Base-by-base conservation (phyloP, 2,329 filamentous ascomycete species). In the Fusarium zealandicum region DNA sequence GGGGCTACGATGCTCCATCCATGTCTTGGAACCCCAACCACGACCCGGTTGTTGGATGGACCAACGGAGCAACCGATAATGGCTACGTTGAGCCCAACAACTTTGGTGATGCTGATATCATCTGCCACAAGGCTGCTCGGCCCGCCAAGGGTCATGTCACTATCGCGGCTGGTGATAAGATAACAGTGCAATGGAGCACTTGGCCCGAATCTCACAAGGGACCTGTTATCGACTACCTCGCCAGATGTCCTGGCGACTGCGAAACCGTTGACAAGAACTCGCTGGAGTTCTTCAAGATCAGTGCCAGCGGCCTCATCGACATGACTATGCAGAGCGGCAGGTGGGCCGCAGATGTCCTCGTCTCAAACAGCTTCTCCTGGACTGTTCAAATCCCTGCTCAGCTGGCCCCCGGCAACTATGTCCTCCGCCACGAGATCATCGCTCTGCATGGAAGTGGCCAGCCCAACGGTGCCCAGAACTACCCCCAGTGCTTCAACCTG, bases 201-300 rank as follows among this genome's bases (percentile, higher is more conserved):
- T 80, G 77, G 78, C 75, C 77, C 31, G 71, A 71, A 1, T 70
- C 67, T 6, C 79, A 81, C 67, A 60, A 75, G 28, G 76, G 81
- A 0, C 85, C 86, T 8, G 80, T 89, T 63, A 78, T 89, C 58
- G 81, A 81, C 70, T 89, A 88, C 75, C 74, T 88, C 13, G 86
- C 86, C 49, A 78, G 78, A 63, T 86, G 83, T 73, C 74, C 77
- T 28, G 83, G 80, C 17, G 79, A 85, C 69, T 87, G 82, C 70
- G 75, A 80, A 31, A 69, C 70, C 1, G 82, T 80, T 50, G 79
- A 82, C 70, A 82, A 84, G 71, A 73, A 70, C 2, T 67, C 73
- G 5, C 77, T 88, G 25, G 71, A 81, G 59, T 88, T 82, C 72
- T 83, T 86, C 79, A 89, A 89, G 79, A 87, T 89, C 53, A 78